Evolutionary conservation across 108 stramenopile species (phyloP), one percentile per base, ranked within the genome.

Genomic region (Pseudonitzschia pungens): DNA sequence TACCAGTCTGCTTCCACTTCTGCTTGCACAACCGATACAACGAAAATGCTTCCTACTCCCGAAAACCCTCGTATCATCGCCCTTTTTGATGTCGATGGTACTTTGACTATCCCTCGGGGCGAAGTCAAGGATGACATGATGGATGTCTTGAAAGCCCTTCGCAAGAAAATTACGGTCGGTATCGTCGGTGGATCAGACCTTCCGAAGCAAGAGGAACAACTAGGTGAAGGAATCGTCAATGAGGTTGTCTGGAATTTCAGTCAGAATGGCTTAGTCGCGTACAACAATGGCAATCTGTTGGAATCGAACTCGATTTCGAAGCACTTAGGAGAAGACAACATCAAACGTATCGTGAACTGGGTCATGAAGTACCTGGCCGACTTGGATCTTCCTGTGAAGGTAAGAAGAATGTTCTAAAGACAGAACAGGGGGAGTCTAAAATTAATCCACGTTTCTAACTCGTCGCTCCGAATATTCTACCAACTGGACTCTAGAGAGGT

Each of bases 41-140:
- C n/a, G n/a, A n/a, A 62, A 16, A 67, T 44, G 43, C 15, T 48
- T 18, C 66, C 67, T 51, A 54, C 86, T 21, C 90, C 89, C 45
- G 89, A 78, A 73, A 94, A 94, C 52, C 93, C 93, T 26, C 89
- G 93, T 53, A 96, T 90, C 73, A 79, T 98, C 52, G 98, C 97
- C 45, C 92, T 99, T 53, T 99, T 99, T 71, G 99, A 99, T 73
- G 98, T 99, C 15, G 99, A 99, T 75, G 98, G 98, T n/a, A 99
- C 99, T 6, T 84, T 99, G 65, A 99, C 99, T 43, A 88, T 92
- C 42, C 97, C 98, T 20, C 92, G 98, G 28, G 96, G 96, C 55
- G 89, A 95, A 57, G 80, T 97, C 59, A 92, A 89, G 24, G 83
- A 89, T 2, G 93, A 94, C 58, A 98, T 97, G 96, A 79, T 88